phyloP scores from a whole-genome alignment of 1,139 yeast genomes.

The Geotrichum carabidarum region DNA sequence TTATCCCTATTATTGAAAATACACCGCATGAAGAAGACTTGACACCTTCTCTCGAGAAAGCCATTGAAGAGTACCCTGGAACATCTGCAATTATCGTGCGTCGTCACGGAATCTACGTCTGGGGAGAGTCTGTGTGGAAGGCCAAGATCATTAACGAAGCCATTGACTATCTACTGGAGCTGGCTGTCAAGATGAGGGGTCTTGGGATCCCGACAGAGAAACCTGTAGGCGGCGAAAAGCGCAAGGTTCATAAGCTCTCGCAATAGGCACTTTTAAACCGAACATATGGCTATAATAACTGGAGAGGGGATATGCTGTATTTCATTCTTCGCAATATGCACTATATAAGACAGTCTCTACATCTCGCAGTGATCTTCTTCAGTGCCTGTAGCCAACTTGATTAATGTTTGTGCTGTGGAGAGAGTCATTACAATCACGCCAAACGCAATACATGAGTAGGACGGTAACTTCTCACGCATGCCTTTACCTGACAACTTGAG shows the following conservation, averaged over 20 bases:
- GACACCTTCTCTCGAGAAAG: slow-evolving; percentile 55
- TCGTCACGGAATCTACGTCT: slow-evolving; percentile 90
- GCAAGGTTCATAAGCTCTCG: background rate
- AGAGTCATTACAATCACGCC: slow-evolving; percentile 74
- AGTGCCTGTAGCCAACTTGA: slow-evolving; percentile 45
- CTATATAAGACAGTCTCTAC: background rate
- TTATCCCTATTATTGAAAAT: slow-evolving; percentile 86
- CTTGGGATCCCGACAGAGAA: slow-evolving; percentile 40
- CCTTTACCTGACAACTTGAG: slow-evolving; percentile 56
- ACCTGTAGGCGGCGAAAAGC: slow-evolving; percentile 4
- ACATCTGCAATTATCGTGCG: slow-evolving; percentile 84
- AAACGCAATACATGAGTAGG: slow-evolving; percentile 58
- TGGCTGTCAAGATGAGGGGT: slow-evolving; percentile 69
- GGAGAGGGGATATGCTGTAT: background rate
- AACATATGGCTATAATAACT: too few species aligned
- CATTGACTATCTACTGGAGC: slow-evolving; percentile 77
- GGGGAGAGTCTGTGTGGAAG: slow-evolving; percentile 92
- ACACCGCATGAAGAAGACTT: slow-evolving; percentile 84
- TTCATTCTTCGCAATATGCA: background rate
- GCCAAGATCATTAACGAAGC: slow-evolving; percentile 93
- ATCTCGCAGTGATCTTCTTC: slow-evolving; percentile 24
- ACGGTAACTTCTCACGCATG: slow-evolving; percentile 49
- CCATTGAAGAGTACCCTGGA: slow-evolving; percentile 63
- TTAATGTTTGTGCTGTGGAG: slow-evolving; percentile 68
- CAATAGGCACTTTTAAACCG: background rate